Base-by-base conservation (phyloP, 331 rosid species). In the Dryas integrifolia region DNA sequence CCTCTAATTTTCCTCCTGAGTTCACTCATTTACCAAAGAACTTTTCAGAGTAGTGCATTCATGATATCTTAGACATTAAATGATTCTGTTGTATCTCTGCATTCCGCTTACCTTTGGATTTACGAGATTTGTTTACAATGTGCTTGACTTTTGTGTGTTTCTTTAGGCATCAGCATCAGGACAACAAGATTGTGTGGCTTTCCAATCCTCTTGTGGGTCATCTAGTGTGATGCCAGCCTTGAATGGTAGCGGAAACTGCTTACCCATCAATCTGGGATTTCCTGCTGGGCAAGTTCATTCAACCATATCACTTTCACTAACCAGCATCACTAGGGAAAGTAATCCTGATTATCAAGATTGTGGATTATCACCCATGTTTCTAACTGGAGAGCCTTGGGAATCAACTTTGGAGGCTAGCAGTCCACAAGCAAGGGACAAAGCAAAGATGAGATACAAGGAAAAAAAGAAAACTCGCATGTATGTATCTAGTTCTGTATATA, bases 391-490 rank as follows among this genome's bases (percentile, higher is more conserved):
- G 75, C 51, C 84, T 10, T 88, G 97, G 96, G 96, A 91, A 60
- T 67, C 96, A 49, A 82, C 86, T 40, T 72, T 88, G 84, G 93
- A 86, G 73, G 79, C 79, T 62, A 60, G 81, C 48, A 72, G 86
- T 67, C 92, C 88, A 30, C 86, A 77, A 72, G 92, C 90, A 61
- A 91, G 98, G 86, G 86, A 82, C 55, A 89, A 86, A 84, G 98
- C 97, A 2, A 86, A 76, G 86, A 83, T 84, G 86, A 89, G 96
- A 89, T 94, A 94, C 79, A 71, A 81, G 24, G 92, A 91, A 82
- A 94, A 94, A 81, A 94, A 86, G 90, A 94, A 91, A 81, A 91
- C 78, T 56, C 79, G 96, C 82, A 86, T 58, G 96, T 91, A 81
- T 16, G 88, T 79, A 15, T 82, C 82, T 65, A 38, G 35, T 74